phyloP scores from a whole-genome alignment of 2,329 filamentous ascomycete species.

The Fusarium duplospermum region DNA sequence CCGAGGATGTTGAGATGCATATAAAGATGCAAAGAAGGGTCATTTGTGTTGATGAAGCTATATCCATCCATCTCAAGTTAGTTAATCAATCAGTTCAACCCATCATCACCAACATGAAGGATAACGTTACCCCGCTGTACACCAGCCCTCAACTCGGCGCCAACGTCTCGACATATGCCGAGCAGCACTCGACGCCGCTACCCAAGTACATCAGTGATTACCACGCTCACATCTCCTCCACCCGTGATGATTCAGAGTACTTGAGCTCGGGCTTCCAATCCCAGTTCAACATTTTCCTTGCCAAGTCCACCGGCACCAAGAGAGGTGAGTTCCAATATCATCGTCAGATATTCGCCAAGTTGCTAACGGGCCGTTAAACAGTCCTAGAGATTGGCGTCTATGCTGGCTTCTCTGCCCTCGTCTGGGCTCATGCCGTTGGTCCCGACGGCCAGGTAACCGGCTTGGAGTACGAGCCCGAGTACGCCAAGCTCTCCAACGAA shows the following conservation, averaged over 20 bases:
- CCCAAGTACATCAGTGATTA: slow-evolving; percentile 57
- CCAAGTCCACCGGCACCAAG: slow-evolving; percentile 55
- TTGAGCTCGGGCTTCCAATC: slow-evolving; percentile 58
- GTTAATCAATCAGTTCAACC: not conserved
- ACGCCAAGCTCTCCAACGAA: slow-evolving; percentile 54
- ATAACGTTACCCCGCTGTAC: slow-evolving; percentile 54
- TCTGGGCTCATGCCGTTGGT: slow-evolving; percentile 61
- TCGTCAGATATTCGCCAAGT: not conserved
- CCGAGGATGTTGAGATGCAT: slow-evolving; percentile 16
- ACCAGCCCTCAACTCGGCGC: slow-evolving; percentile 54
- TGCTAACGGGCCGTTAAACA: slow-evolving; percentile 27
- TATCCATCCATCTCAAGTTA: not conserved
- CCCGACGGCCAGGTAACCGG: slow-evolving; percentile 56
- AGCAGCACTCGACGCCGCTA: slow-evolving; percentile 54
- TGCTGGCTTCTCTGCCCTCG: slow-evolving; percentile 60
- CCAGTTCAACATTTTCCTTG: slow-evolving; percentile 55
- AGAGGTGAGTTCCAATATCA: slow-evolving; percentile 43
- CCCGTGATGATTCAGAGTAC: slow-evolving; percentile 48
- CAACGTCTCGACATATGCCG: slow-evolving; percentile 57
- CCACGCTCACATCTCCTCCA: slow-evolving; percentile 48
- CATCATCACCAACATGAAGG: slow-evolving; percentile 50
- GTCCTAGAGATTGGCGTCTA: slow-evolving; percentile 64
- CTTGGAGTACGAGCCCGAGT: slow-evolving; percentile 59
- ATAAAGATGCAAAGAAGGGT: not conserved
- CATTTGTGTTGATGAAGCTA: not conserved